Evolutionary conservation across 805 yeast species (phyloP).

Genomic region (Ogataea ramenticola): DNA sequence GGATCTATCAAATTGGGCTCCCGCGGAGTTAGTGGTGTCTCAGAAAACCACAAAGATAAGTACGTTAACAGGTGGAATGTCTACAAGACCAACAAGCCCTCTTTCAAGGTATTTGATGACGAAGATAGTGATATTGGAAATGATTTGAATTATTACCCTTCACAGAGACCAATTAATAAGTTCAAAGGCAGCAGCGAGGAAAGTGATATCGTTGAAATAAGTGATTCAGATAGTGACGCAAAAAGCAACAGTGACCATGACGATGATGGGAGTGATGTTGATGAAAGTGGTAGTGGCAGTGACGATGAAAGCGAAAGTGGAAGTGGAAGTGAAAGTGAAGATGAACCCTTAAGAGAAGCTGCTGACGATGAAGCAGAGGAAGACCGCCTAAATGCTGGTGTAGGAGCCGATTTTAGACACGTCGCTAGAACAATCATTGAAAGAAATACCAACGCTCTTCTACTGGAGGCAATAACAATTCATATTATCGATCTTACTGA

Average conservation of each 20-base stretch:
- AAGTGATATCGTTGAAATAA: background rate
- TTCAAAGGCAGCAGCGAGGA: background rate
- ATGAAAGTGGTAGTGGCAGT: background rate
- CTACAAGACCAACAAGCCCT: background rate
- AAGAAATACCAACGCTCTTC: background rate
- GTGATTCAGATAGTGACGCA: background rate
- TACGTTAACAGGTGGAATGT: background rate
- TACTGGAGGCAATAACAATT: background rate
- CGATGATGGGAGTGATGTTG: too few relatives aligned
- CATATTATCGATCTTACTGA: constrained; percentile 9
- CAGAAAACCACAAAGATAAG: background rate
- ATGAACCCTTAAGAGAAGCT: too few relatives aligned
- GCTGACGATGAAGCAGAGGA: background rate
- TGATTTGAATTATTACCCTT: background rate
- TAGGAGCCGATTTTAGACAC: background rate
- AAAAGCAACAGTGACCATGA: too few relatives aligned
- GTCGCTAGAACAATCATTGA: background rate
- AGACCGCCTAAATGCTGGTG: background rate
- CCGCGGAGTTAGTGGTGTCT: background rate
- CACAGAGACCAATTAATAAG: background rate
- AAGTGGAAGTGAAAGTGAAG: background rate
- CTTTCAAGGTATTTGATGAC: background rate
- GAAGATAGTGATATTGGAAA: background rate
- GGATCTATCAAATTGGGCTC: background rate
- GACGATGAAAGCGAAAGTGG: background rate